phyloP scores from a whole-genome alignment of 768 basidiomycete species.

The Suillus discolor region DNA sequence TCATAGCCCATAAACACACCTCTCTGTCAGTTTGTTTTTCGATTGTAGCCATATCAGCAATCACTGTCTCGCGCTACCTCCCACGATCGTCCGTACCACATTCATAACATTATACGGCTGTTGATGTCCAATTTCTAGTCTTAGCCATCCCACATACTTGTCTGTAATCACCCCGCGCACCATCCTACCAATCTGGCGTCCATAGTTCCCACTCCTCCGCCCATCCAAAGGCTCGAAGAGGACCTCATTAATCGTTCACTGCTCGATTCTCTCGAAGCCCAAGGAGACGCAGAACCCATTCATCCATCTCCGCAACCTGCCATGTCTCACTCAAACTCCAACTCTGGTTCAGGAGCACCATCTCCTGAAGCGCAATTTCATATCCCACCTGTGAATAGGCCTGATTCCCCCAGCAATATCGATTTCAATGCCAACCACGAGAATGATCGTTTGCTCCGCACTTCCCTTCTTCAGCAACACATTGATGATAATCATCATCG shows the following conservation, averaged over 20 bases:
- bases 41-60: constrained; percentile 49
- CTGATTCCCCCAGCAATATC: constrained; percentile 53
- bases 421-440: constrained; percentile 36
- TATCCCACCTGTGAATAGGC: constrained; percentile 47
- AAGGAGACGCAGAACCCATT: constrained; percentile 77
- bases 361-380: constrained; percentile 62
- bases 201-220: constrained; percentile 31
- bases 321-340: constrained; percentile 51
- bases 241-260: constrained; percentile 86
- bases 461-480: constrained; percentile 28
- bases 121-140: constrained; percentile 43
- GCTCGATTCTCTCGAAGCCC: constrained; percentile 79
- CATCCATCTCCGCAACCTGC: constrained; percentile 39
- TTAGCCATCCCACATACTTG: constrained; percentile 25
- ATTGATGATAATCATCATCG: constrained; percentile 35
- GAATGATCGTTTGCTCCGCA: constrained; percentile 31
- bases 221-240: constrained; percentile 49
- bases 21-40: constrained; percentile 29
- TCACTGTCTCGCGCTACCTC: constrained; percentile 37
- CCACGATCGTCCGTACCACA: constrained; percentile 31
- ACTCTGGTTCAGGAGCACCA: constrained; percentile 49
- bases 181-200: constrained; percentile 51
- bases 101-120: constrained; percentile 37
- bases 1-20: constrained; percentile 26
- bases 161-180: constrained; percentile 30